Percentiles rank a stretch among this genome's conserved stretches.
Evolutionary conservation across 73 alveolate species (phyloP).

Genomic region (Paramecium primaurelia): DNA sequence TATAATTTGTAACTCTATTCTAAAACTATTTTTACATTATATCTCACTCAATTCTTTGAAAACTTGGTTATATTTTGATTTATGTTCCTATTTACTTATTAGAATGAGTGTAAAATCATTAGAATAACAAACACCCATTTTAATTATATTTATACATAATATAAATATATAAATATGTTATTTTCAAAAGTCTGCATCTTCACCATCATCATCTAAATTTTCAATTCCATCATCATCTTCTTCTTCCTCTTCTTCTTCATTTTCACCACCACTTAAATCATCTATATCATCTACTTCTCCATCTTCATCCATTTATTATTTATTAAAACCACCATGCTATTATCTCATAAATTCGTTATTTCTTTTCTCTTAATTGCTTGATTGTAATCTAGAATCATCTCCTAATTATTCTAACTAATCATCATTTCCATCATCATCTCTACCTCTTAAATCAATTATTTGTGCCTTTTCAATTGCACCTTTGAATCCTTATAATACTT

Average conservation of each 20-base stretch:
- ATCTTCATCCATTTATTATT: background rate
- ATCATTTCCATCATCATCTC: constrained; percentile 34
- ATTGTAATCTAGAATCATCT: constrained; percentile 1
- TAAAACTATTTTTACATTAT: background rate
- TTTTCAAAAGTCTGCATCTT: constrained; percentile 5
- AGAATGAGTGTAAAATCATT: background rate
- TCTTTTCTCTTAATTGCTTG: background rate
- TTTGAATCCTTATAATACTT: background rate
- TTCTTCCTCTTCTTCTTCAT: constrained; percentile 61
- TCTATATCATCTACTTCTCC: constrained; percentile 50
- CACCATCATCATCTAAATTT: constrained; percentile 67
- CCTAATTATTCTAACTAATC: constrained; percentile 7
- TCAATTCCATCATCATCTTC: constrained; percentile 62
- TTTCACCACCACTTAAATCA: background rate
- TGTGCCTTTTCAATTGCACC: background rate
- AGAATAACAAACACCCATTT: background rate
- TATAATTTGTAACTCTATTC: background rate
- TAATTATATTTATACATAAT: background rate
- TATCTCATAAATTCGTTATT: constrained; percentile 46
- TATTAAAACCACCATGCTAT: constrained; percentile 62
- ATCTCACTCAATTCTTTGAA: background rate
- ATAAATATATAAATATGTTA: background rate
- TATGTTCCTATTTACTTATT: background rate
- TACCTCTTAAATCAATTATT: background rate
- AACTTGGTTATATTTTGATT: background rate